Conservation (phyloP, 441 rosid species). For the Breynia disticha region DNA sequence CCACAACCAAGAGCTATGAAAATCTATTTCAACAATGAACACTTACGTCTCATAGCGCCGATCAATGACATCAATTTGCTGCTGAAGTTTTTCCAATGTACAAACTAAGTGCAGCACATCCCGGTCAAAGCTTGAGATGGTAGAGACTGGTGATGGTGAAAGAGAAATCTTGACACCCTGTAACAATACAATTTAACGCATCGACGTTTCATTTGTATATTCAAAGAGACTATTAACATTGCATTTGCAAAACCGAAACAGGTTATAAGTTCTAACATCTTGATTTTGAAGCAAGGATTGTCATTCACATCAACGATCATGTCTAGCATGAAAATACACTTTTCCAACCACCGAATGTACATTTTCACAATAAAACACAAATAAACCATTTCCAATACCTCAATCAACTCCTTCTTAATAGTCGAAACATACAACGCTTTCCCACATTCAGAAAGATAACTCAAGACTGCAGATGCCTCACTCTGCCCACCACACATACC, state of each 20-base stretch:
- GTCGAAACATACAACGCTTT: conserved; percentile 48
- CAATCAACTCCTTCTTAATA: conserved; percentile 41
- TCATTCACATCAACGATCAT: too few species aligned
- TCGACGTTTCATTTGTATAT: neutral
- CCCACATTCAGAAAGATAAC: conserved; percentile 49
- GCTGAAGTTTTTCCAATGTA: conserved; percentile 76
- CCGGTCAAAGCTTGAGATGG: conserved; percentile 49
- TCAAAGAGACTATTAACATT: neutral
- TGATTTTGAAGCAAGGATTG: too few species aligned
- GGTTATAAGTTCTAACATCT: too few species aligned
- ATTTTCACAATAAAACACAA: neutral
- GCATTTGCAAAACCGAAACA: neutral
- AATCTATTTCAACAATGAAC: conserved; percentile 8
- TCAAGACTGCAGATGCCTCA: conserved; percentile 60
- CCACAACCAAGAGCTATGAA: neutral
- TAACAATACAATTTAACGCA: conserved; percentile 10
- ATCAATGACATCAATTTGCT: conserved; percentile 57
- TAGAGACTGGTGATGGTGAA: conserved; percentile 37
- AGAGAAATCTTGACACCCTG: conserved; percentile 83
- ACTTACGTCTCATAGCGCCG: conserved; percentile 55
- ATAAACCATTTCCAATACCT: conserved; percentile 29
- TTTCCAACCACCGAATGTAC: neutral
- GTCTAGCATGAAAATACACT: neutral
- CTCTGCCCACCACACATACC: conserved; percentile 45
- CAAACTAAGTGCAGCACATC: conserved; percentile 66